phyloP scores from a whole-genome alignment of 148 eudicot species.

The Beta vulgaris region DNA sequence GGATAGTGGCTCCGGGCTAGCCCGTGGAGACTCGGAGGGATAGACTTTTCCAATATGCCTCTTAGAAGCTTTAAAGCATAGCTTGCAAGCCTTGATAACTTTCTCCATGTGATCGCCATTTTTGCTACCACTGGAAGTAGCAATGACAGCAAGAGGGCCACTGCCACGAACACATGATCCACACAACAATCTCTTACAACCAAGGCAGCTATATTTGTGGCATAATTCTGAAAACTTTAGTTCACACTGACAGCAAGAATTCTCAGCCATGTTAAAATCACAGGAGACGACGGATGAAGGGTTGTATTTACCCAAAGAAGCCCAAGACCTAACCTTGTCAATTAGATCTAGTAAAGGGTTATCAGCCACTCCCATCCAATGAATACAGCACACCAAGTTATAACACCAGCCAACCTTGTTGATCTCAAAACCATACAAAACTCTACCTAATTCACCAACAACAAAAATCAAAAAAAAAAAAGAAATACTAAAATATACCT shows the following conservation, averaged over 20 bases:
- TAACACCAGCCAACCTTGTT: conserved; percentile 23
- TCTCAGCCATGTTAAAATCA: conserved; percentile 39
- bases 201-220: conserved; percentile 46
- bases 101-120: conserved; percentile 29
- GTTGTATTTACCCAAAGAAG: conserved; percentile 44
- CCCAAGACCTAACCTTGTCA: conserved; percentile 61
- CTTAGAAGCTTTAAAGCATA: conserved; percentile 48
- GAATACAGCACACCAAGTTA: conserved; percentile 34
- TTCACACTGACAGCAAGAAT: conserved; percentile 39
- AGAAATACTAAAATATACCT: too few relatives aligned
- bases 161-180: conserved; percentile 49
- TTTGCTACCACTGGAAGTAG: conserved; percentile 30
- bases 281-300: conserved; percentile 18
- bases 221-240: conserved; percentile 31
- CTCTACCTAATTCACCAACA: conserved; percentile 28
- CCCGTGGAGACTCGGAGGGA: conserved; percentile 75
- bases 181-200: conserved; percentile 61
- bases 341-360: conserved; percentile 52
- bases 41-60: conserved; percentile 60
- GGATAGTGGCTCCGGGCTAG: conserved; percentile 64
- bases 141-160: conserved; percentile 37
- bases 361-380: conserved; percentile 74
- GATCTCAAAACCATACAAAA: conserved; percentile 3
- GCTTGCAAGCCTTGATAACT: conserved; percentile 53
- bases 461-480: conserved; percentile 17